A percentile compares a stretch with the other conserved stretches of the same genome.
Evolutionary conservation across 305 asterid species (phyloP).

Genomic region (Fraxinus angustifolia): DNA sequence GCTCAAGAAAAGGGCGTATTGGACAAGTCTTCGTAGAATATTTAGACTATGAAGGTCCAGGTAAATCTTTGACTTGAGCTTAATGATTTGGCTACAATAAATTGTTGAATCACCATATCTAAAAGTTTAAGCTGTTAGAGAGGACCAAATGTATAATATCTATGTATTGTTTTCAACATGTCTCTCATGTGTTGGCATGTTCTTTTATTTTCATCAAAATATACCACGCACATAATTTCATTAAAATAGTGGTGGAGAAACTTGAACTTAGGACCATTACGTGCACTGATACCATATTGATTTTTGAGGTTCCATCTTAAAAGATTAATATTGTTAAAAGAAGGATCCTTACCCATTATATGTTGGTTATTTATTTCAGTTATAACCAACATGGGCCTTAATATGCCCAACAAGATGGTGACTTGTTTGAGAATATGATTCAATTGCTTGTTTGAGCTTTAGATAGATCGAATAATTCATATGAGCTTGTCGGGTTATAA

Average conservation of each 20-base stretch:
- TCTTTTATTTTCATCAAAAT: neutral
- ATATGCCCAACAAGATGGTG: neutral
- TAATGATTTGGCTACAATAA: neutral
- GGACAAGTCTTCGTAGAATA: neutral
- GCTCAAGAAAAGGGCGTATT: slow-evolving; percentile 1
- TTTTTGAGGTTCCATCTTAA: neutral
- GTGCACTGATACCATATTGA: neutral
- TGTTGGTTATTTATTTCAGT: neutral
- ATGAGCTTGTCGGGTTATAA: neutral
- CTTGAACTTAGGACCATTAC: neutral
- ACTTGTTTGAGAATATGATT: neutral
- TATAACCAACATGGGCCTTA: neutral
- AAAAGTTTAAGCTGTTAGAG: neutral
- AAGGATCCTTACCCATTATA: neutral
- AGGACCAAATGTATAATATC: neutral
- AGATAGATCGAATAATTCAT: neutral
- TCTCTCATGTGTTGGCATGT: neutral
- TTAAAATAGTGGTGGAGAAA: neutral
- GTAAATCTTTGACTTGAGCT: neutral
- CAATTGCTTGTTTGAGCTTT: neutral
- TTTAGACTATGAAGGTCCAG: slow-evolving; percentile 3
- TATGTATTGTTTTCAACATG: neutral
- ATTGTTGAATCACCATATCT: neutral
- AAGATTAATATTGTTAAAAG: neutral
- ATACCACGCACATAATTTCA: neutral